These are phyloP conservation scores for Globisporangium camurandrum DNA, from an alignment of 352 stramenopile genomes.

Conservation along the genomic window DNA sequence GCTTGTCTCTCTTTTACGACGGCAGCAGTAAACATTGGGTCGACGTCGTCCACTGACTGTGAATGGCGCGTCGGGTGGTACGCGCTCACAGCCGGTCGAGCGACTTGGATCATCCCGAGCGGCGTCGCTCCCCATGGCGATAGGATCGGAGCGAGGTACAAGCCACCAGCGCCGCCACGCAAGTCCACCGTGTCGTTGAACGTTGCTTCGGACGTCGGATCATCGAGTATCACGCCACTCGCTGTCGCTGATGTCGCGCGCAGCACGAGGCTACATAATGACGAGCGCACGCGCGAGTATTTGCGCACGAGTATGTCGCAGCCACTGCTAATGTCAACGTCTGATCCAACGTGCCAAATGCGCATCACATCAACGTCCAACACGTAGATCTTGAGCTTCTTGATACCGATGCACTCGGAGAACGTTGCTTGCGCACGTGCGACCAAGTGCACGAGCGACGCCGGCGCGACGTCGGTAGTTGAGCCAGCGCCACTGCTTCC, in stretches of 20 bases:
- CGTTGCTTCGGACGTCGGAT: conserved; percentile 36
- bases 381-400: conserved; percentile 59
- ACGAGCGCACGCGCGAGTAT: conserved; percentile 57
- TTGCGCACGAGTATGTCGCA: conserved; percentile 29
- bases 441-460: conserved; percentile 46
- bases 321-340: conserved; percentile 13
- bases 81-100: conserved; percentile 24
- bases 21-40: conserved; percentile 8
- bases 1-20: conserved; percentile 29
- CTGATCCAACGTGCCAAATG: conserved; percentile 44
- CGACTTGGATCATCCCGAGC: conserved; percentile 63
- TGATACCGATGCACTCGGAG: conserved; percentile 49
- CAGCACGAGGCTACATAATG: conserved; percentile 40
- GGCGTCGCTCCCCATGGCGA: conserved; percentile 38
- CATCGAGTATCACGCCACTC: conserved; percentile 21
- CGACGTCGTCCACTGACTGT: background rate
- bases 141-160: conserved; percentile 53
- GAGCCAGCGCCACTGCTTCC: background rate
- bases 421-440: conserved; percentile 42
- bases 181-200: conserved; percentile 77
- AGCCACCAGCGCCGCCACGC: conserved; percentile 34
- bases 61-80: conserved; percentile 7
- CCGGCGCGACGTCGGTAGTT: background rate
- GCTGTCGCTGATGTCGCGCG: too few relatives aligned
- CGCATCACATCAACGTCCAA: conserved; percentile 38